Percentiles rank a stretch among this genome's conserved stretches.
Evolutionary conservation across 2,329 filamentous ascomycete species (phyloP).

Genomic region (Diaporthe aspalathi): DNA sequence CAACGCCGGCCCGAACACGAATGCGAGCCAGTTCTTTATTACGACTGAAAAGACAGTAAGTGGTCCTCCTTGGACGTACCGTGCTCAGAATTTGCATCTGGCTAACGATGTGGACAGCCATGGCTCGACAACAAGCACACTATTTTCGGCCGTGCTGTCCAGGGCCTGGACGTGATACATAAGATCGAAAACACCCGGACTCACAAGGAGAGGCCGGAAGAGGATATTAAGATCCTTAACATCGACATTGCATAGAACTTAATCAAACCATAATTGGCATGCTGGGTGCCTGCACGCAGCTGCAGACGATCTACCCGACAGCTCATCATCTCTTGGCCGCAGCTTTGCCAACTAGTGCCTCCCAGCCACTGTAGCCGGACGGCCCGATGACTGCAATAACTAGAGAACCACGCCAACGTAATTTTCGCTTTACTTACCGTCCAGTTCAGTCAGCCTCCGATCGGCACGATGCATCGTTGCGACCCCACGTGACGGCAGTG

Average conservation of each 20-base stretch:
- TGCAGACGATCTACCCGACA: neutral
- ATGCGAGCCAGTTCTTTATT: constrained; percentile 98
- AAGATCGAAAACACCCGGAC: constrained; percentile 93
- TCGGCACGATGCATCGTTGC: constrained; percentile 17
- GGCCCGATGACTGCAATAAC: neutral
- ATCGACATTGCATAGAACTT: constrained; percentile 69
- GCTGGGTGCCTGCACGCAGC: neutral
- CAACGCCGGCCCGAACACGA: constrained; percentile 94
- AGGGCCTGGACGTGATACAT: constrained; percentile 93
- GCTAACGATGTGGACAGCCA: constrained; percentile 61
- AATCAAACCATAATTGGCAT: neutral
- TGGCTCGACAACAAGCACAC: constrained; percentile 98
- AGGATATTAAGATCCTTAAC: constrained; percentile 97
- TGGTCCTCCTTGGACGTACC: constrained; percentile 40
- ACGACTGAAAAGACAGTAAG: constrained; percentile 93
- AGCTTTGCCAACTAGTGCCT: neutral
- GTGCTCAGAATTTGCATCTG: constrained; percentile 1
- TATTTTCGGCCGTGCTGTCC: constrained; percentile 90
- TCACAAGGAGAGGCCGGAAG: constrained; percentile 91
- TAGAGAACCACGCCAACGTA: neutral
- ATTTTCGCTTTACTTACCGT: neutral
- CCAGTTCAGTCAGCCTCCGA: constrained; percentile 5
- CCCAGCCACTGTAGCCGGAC: neutral
- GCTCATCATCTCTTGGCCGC: neutral
- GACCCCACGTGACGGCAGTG: constrained; percentile 28